Evolutionary conservation across 2,329 filamentous ascomycete species (phyloP), one percentile per base, ranked within the genome.

Genomic region (Clathrospora elynae): DNA sequence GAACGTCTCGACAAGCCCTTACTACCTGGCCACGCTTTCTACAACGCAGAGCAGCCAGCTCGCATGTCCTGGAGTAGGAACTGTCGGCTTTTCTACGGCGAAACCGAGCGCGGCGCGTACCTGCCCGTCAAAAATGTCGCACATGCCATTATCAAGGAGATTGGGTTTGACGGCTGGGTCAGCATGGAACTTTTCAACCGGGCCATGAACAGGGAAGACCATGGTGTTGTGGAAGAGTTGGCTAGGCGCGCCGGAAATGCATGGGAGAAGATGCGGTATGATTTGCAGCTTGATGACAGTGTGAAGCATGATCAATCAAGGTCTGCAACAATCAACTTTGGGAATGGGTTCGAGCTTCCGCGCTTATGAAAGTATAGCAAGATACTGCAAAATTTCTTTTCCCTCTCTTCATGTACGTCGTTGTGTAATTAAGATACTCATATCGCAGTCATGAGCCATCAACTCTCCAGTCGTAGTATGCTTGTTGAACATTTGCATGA

Each of bases 61-160:
- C 72, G 84, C 3, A 91, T 92, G 88, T 88, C 79, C 59, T 92
- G 88, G 88, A 88, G 81, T 24, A 73, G 88, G 12, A 90, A 90
- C 62, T 87, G 85, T 50, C 75, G 88, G 12, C 66, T 87, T 3
- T 90, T 87, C 60, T 82, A 86, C 49, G 83, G 87, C 54, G 73
- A 85, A 62, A 69, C 78, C 62, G 71, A 82, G 2, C 68, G 75
- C 2, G 84, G 84, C 0, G 87, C 79, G 0, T 90, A 89, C 59
- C 71, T 91, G 1, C 87, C 87, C 0, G 76, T 86, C 5, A 71
- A 75, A 40, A 75, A 83, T 20, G 78, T 90, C 13, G 74, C 83
- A 0, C 68, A 76, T 25, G 78, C 82, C 0, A 78, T 90, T 34
- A 75, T 88, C 13, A 76, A 83, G 7, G 80, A 80, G 0, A 72